Evolutionary conservation across 192 early-diverging fungal species (phyloP).

Genomic region (Backusella liffmaniae): DNA sequence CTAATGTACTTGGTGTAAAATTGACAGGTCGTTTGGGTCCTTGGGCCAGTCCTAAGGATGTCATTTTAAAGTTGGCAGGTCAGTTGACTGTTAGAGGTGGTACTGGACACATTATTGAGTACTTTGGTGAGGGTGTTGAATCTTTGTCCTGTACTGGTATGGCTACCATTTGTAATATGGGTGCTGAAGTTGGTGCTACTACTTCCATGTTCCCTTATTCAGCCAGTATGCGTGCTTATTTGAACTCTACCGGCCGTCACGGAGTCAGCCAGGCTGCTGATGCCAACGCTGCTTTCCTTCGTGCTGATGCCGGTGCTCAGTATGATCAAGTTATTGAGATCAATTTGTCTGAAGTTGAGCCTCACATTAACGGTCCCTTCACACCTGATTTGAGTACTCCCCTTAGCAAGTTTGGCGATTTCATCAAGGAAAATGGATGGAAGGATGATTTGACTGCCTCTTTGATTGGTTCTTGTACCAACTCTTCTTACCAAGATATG

Average conservation of each 20-base stretch:
- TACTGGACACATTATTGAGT: slow-evolving; percentile 96
- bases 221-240: slow-evolving; percentile 81
- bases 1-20: slow-evolving; percentile 93
- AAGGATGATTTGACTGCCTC: slow-evolving; percentile 81
- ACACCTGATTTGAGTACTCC: slow-evolving; percentile 96
- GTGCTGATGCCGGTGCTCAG: slow-evolving; percentile 66
- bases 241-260: slow-evolving; percentile 78
- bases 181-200: slow-evolving; percentile 97
- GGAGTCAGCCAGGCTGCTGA: slow-evolving; percentile 76
- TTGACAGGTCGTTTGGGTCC: slow-evolving; percentile 82
- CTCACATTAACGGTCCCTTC: slow-evolving; percentile 98
- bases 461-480: slow-evolving; percentile 97
- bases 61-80: slow-evolving; percentile 73
- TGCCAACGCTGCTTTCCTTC: slow-evolving; percentile 57
- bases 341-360: slow-evolving; percentile 86
- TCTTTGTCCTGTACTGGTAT: slow-evolving; percentile 96
- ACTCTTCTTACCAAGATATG: slow-evolving; percentile 98
- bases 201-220: slow-evolving; percentile 97
- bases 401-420: slow-evolving; percentile 78
- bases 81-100: slow-evolving; percentile 83
- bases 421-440: slow-evolving; percentile 84
- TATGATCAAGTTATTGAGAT: slow-evolving; percentile 97
- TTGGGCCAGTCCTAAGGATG: slow-evolving; percentile 95
- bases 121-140: slow-evolving; percentile 91
- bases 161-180: slow-evolving; percentile 99